These are phyloP conservation scores for Boletus semigastroideus DNA, from an alignment of 1,284 basidiomycete genomes.

Conservation along the genomic window DNA sequence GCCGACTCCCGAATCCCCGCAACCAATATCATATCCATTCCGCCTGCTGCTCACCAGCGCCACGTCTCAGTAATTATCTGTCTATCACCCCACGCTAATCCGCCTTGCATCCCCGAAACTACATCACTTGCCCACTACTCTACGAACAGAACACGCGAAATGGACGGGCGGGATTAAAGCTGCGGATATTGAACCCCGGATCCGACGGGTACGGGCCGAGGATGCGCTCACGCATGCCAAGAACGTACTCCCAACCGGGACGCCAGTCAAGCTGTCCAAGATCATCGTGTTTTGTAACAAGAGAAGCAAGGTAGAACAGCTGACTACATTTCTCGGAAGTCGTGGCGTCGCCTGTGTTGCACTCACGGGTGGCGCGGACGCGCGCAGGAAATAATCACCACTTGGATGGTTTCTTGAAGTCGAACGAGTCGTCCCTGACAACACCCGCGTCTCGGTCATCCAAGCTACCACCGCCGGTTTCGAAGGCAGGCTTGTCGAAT, in stretches of 20 bases:
- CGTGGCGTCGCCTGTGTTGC: conserved; percentile 68
- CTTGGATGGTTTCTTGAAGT: conserved; percentile 67
- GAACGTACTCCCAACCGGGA: conserved; percentile 18
- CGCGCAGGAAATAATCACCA: conserved; percentile 73
- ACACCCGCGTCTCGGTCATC: conserved; percentile 12
- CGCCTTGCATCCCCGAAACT: conserved; percentile 77
- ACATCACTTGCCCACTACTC: conserved; percentile 70
- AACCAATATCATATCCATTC: conserved; percentile 59
- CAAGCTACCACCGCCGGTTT: background rate
- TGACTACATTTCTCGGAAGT: conserved; percentile 55
- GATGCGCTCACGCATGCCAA: conserved; percentile 49
- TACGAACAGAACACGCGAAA: conserved; percentile 70
- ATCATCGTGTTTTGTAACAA: conserved; percentile 83
- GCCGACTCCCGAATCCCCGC: conserved; percentile 20
- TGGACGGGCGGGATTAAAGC: conserved; percentile 80
- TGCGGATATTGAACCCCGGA: conserved; percentile 73
- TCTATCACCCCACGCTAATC: conserved; percentile 59
- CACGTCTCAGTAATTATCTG: conserved; percentile 70
- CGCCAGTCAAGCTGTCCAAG: conserved; percentile 44
- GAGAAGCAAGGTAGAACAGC: conserved; percentile 60
- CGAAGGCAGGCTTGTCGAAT: conserved; percentile 20
- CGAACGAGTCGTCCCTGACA: conserved; percentile 2
- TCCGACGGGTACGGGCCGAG: conserved; percentile 73
- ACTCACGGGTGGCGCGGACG: conserved; percentile 54
- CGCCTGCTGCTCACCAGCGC: conserved; percentile 82